phyloP scores from a whole-genome alignment of 140 eudicot genomes.

The Ambrosia hybrid region DNA sequence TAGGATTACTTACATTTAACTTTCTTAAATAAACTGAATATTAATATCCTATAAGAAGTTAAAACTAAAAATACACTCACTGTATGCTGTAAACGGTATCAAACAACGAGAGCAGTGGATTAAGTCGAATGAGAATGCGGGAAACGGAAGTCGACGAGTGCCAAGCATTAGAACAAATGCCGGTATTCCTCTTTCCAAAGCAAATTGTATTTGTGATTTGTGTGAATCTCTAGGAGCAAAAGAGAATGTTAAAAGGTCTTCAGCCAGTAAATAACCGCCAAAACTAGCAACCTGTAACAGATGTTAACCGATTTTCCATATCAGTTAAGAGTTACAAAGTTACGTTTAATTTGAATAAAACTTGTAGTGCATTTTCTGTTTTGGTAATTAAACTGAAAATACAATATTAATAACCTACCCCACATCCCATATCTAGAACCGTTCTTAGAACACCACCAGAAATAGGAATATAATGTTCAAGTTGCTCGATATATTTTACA shows the following conservation, averaged over 20 bases:
- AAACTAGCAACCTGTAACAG: conserved; percentile 95
- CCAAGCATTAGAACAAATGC: conserved; percentile 99
- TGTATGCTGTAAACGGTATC: conserved; percentile 91
- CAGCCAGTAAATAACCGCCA: conserved; percentile 86
- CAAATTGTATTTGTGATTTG: conserved; percentile 95
- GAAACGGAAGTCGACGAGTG: conserved; percentile 92
- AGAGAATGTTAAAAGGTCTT: conserved; percentile 80
- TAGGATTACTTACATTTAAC: background rate
- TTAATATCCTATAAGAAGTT: background rate
- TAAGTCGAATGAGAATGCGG: conserved; percentile 84
- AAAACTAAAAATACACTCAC: conserved; percentile 43
- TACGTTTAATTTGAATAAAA: background rate
- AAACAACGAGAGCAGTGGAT: conserved; percentile 96
- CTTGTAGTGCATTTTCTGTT: background rate
- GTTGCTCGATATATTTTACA: conserved; percentile 86
- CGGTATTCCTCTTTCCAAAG: conserved; percentile 95
- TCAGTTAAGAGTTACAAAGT: background rate
- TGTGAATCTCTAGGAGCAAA: conserved; percentile 99
- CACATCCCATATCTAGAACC: conserved; percentile 99
- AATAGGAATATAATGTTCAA: conserved; percentile 93
- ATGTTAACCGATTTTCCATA: conserved; percentile 13
- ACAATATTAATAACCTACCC: conserved; percentile 57
- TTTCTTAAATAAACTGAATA: background rate
- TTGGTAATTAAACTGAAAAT: background rate
- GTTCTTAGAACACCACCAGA: conserved; percentile 86